phyloP scores from a whole-genome alignment of 2,329 filamentous ascomycete species.

The Hortaea sp. region DNA sequence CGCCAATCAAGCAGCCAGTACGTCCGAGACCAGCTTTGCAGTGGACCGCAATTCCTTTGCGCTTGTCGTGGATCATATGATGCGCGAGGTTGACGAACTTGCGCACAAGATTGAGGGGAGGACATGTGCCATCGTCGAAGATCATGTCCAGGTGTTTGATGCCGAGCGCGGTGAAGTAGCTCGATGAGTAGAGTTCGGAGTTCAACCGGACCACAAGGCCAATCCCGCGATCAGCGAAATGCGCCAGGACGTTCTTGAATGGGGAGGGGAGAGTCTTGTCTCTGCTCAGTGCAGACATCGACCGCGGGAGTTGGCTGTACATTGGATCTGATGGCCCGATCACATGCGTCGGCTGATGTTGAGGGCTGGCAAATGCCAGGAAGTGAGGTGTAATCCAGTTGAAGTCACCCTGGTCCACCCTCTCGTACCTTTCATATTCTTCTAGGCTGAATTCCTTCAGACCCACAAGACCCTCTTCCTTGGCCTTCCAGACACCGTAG shows the following conservation, averaged over 20 bases:
- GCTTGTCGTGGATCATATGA: slow-evolving; percentile 74
- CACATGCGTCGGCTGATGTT: slow-evolving; percentile 65
- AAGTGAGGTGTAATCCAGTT: slow-evolving; percentile 98
- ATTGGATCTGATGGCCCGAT: slow-evolving; percentile 63
- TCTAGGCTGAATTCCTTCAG: slow-evolving; percentile 92
- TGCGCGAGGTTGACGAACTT: slow-evolving; percentile 94
- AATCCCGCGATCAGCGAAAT: slow-evolving; percentile 81
- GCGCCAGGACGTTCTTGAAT: slow-evolving; percentile 90
- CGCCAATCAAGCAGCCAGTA: slow-evolving; percentile 92
- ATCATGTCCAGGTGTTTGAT: slow-evolving; percentile 99
- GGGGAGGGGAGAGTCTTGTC: slow-evolving; percentile 62
- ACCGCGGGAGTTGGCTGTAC: slow-evolving; percentile 65
- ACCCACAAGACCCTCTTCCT: slow-evolving; percentile 85
- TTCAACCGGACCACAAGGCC: slow-evolving; percentile 92
- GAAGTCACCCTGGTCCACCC: slow-evolving; percentile 97
- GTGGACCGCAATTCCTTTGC: slow-evolving; percentile 91
- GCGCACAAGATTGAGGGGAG: slow-evolving; percentile 74
- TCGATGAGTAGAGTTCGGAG: slow-evolving; percentile 88
- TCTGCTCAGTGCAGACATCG: slow-evolving; percentile 59
- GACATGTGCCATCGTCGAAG: slow-evolving; percentile 96
- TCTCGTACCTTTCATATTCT: slow-evolving; percentile 91
- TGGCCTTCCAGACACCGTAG: slow-evolving; percentile 97
- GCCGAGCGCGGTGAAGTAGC: slow-evolving; percentile 91
- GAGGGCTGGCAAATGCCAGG: slow-evolving; percentile 90
- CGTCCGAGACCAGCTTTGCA: slow-evolving; percentile 96